Evolutionary conservation across 2,329 filamentous ascomycete genomes (phyloP).

Genomic region (Zasmidium citrigriseum): DNA sequence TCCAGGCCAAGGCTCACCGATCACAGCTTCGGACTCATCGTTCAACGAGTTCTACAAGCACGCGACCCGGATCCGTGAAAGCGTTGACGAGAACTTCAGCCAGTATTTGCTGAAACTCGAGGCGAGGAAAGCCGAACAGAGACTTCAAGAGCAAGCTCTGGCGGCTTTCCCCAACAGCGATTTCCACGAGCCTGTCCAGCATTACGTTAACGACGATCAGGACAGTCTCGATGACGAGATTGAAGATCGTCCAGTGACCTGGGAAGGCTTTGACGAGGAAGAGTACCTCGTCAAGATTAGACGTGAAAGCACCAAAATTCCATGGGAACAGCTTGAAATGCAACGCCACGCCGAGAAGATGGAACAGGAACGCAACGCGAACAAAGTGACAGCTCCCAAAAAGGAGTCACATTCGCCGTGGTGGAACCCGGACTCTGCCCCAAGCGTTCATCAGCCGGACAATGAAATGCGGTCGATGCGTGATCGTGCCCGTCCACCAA

Average conservation of each 20-base stretch:
- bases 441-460: slow-evolving; percentile 36
- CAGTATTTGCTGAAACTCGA: slow-evolving; percentile 78
- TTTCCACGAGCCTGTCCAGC: slow-evolving; percentile 68
- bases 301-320: slow-evolving; percentile 63
- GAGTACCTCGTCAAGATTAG: slow-evolving; percentile 34
- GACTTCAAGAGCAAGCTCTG: slow-evolving; percentile 75
- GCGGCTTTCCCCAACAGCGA: slow-evolving; percentile 74
- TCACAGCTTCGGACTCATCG: slow-evolving; percentile 50
- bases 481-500: slow-evolving; percentile 70
- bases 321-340: slow-evolving; percentile 80
- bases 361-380: slow-evolving; percentile 52
- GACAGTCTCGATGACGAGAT: slow-evolving; percentile 36
- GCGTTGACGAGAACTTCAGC: slow-evolving; percentile 72
- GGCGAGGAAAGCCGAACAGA: slow-evolving; percentile 75
- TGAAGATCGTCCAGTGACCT: slow-evolving; percentile 40
- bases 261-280: slow-evolving; percentile 43
- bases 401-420: slow-evolving; percentile 35
- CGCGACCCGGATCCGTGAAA: slow-evolving; percentile 60
- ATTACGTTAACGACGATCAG: slow-evolving; percentile 64
- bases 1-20: slow-evolving; percentile 41
- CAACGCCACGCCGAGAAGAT: slow-evolving; percentile 71
- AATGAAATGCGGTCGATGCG: slow-evolving; percentile 55
- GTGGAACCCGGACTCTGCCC: slow-evolving; percentile 39
- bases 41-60: slow-evolving; percentile 49
- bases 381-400: slow-evolving; percentile 37